These are phyloP conservation scores for Aspergillus campestris DNA, from an alignment of 495 filamentous ascomycete genomes.

Conservation along the genomic window DNA sequence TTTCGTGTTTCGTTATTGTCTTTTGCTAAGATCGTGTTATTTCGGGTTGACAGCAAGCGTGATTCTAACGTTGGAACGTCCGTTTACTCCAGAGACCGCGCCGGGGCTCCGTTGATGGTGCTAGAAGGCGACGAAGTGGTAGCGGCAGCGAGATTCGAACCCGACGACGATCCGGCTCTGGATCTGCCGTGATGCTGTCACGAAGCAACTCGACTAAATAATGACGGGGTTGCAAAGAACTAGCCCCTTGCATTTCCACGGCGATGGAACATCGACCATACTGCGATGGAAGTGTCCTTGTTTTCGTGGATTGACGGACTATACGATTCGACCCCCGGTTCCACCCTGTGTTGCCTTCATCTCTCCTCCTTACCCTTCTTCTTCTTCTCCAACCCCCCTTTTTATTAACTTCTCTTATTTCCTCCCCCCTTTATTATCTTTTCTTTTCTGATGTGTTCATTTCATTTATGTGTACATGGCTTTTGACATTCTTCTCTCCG, in stretches of 20 bases:
- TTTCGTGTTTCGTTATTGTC: slow-evolving; percentile 19
- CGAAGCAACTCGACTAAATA: slow-evolving; percentile 42
- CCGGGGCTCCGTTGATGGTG: slow-evolving; percentile 34
- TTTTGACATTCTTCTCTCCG: slow-evolving; percentile 34
- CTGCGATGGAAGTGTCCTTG: slow-evolving; percentile 23
- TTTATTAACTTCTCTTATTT: slow-evolving; percentile 11
- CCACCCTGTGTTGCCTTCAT: slow-evolving; percentile 11
- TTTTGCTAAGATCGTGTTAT: slow-evolving; percentile 36
- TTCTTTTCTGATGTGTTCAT: slow-evolving; percentile 12
- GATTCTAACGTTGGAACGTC: slow-evolving; percentile 46
- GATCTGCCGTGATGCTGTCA: slow-evolving; percentile 33
- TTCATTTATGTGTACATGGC: slow-evolving; percentile 40
- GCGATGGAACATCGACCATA: slow-evolving; percentile 38
- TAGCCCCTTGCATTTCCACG: slow-evolving; percentile 21
- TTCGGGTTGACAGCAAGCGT: slow-evolving; percentile 35
- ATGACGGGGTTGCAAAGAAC: slow-evolving; percentile 22
- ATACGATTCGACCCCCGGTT: slow-evolving; percentile 19
- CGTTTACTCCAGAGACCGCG: slow-evolving; percentile 44
- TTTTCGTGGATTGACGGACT: slow-evolving; percentile 10
- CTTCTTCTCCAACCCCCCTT: slow-evolving; percentile 11
- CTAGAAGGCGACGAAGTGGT: slow-evolving; percentile 37
- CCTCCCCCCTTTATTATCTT: slow-evolving; percentile 16
- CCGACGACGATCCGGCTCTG: slow-evolving; percentile 36
- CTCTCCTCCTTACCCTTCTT: neutral
- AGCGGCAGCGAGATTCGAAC: slow-evolving; percentile 39